Conservation (phyloP, 2,329 filamentous ascomycete genomes). For the Fusarium tupiense region DNA sequence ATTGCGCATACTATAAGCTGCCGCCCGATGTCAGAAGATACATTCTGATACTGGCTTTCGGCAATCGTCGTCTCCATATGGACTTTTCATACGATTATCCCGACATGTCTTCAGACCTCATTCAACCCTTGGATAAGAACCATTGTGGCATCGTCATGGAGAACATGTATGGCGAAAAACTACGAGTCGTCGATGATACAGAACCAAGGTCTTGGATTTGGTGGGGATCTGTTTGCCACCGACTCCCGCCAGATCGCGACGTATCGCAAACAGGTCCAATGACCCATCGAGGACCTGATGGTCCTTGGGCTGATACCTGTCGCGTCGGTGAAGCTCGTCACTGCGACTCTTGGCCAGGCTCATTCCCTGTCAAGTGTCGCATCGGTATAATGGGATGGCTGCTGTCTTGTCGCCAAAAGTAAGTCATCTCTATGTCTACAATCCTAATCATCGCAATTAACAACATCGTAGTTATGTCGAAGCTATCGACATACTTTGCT, state of each 20-base stretch:
- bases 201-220: not conserved
- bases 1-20: not conserved
- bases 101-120: not conserved
- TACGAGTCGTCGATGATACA: not conserved
- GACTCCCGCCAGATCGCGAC: not conserved
- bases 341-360: not conserved
- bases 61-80: not conserved
- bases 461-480: not conserved
- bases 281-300: not conserved
- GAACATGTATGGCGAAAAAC: not conserved
- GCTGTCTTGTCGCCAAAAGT: not conserved
- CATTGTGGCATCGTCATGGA: not conserved
- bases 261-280: not conserved
- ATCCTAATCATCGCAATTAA: not conserved
- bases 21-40: not conserved
- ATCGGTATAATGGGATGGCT: not conserved
- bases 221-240: not conserved
- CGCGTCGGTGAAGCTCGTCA: not conserved
- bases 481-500: not conserved
- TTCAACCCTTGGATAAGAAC: too few relatives aligned
- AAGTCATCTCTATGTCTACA: accelerated
- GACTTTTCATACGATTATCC: not conserved
- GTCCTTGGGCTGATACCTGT: not conserved
- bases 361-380: not conserved
- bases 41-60: not conserved